A percentile compares a stretch with the other conserved stretches of the same genome.
These are phyloP conservation scores for Cryphonectria radicalis DNA, from an alignment of 2,329 filamentous ascomycete genomes.

Conservation along the genomic window DNA sequence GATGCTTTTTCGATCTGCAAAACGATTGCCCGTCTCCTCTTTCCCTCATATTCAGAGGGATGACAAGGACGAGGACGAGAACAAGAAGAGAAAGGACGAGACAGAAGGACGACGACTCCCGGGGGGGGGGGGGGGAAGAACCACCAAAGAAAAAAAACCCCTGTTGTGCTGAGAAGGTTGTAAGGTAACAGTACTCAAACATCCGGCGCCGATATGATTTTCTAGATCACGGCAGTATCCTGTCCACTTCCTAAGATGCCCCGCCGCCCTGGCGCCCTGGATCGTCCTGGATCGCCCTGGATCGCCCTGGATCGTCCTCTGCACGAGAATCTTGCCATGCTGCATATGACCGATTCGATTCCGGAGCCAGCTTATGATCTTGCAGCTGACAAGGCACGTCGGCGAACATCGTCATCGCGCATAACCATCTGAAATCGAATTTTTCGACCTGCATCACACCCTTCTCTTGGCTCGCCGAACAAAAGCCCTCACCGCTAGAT, in stretches of 20 bases:
- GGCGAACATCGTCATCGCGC: conserved; percentile 5
- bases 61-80: background rate
- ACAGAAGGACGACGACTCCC: background rate
- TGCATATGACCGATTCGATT: background rate
- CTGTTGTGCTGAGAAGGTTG: background rate
- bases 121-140: background rate
- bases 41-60: background rate
- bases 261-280: background rate
- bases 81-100: background rate
- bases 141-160: background rate
- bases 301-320: too few species aligned
- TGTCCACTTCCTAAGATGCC: background rate
- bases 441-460: background rate
- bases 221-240: background rate
- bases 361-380: background rate
- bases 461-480: background rate
- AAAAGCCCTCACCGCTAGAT: background rate
- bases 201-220: background rate
- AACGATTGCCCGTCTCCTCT: background rate
- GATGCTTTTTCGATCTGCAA: background rate
- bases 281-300: background rate
- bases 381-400: background rate
- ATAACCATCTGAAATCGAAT: background rate
- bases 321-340: background rate
- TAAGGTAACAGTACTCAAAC: background rate